Evolutionary conservation across 805 yeast species (phyloP), one percentile per base, ranked within the genome.

Genomic region (Candida maesae): DNA sequence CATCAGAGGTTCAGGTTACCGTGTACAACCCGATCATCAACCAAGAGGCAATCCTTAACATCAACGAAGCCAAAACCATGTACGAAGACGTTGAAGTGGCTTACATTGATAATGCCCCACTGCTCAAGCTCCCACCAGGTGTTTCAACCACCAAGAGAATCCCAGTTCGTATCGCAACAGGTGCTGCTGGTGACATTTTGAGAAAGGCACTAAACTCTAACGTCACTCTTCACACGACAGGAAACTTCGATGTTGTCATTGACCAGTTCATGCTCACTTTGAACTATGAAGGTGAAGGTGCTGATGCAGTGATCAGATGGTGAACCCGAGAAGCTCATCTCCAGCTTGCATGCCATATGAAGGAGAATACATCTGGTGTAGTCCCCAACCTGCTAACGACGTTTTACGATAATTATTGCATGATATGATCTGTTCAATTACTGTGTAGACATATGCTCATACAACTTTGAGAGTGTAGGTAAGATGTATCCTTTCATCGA

Each of bases 21-120:
- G 62, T 78, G 0, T 75, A 55, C 56, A 79, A 79, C 49, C 86
- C 86, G 2, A 50, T 79, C 1, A 41, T 47, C 5, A 78, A 79
- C 50, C 55, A 66, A n/a, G 71, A 66, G 13, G 58, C 74, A 1
- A 50, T 59, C n/a, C 58, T 75, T 12, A 60, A 60, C 9, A 59
- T 79, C 15, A 44, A 63, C 15, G 65, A 65, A 28, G 81, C 76
- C 2, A 66, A 64, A 38, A 84, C 83, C 0, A 61, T 63, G 1
- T 68, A 70, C 45, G 67, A 74, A 33, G 78, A 68, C 4, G 60
- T 65, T 5, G 58, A 64, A 2, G 54, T 79, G 35, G 84, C 80
- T 1, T 66, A 65, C 39, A 53, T 77, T 24, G 60, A 64, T 18
- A 57, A 59, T 7, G 65, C 65, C n/a, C 70, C 70, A 42, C 34